Evolutionary conservation across 441 rosid genomes (phyloP).

Genomic region (Syzygium malaccense): DNA sequence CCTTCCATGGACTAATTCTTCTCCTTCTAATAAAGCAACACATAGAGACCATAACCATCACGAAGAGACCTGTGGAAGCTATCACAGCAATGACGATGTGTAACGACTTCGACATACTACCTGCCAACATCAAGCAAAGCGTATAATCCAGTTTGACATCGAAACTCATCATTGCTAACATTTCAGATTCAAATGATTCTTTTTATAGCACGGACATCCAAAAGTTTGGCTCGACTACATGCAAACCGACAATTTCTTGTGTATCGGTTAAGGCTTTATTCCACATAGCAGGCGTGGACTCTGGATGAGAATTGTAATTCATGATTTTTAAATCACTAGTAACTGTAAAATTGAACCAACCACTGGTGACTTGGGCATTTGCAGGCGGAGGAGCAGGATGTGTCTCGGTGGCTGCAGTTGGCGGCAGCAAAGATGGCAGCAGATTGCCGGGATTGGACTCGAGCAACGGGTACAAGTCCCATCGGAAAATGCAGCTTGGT

Average conservation of each 20-base stretch:
- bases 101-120: neutral
- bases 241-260: neutral
- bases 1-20: neutral
- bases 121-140: neutral
- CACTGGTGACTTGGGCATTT: neutral
- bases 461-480: neutral
- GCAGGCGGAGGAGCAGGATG: neutral
- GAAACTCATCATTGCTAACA: neutral
- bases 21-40: neutral
- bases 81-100: fast-evolving
- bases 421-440: neutral
- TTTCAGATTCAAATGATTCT: neutral
- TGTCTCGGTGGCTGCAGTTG: neutral
- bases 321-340: neutral
- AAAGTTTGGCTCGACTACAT: neutral
- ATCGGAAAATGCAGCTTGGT: neutral
- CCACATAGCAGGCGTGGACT: neutral
- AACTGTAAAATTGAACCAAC: neutral
- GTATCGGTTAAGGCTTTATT: neutral
- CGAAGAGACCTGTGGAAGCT: neutral
- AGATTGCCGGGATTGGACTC: neutral
- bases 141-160: neutral
- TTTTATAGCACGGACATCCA: neutral
- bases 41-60: neutral
- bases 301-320: neutral